A percentile compares a stretch with the other conserved stretches of the same genome.
These are phyloP conservation scores for Epicoccum sorghinum DNA, from an alignment of 2,329 filamentous ascomycete species.

Conservation along the genomic window DNA sequence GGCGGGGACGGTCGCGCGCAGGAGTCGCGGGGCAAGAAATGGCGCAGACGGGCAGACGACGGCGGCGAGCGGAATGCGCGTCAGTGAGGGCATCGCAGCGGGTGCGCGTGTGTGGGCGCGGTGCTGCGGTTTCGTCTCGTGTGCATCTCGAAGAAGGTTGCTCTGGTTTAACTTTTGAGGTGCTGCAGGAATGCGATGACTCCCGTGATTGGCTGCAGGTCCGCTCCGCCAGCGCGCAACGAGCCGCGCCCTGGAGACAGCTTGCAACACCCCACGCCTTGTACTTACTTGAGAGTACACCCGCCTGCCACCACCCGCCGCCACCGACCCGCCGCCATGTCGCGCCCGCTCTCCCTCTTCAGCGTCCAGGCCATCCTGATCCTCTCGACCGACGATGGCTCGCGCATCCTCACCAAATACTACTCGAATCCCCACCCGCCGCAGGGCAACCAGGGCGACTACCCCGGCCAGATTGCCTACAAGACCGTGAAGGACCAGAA, in stretches of 20 bases:
- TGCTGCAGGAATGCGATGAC: constrained; percentile 13
- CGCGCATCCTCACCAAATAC: constrained; percentile 93
- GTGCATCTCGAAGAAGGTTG: background rate
- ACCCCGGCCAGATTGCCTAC: constrained; percentile 77
- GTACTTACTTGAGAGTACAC: background rate
- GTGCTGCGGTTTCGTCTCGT: background rate
- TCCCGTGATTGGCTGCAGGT: constrained; percentile 35
- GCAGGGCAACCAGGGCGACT: constrained; percentile 64
- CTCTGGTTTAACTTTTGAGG: background rate
- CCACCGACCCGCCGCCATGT: constrained; percentile 55
- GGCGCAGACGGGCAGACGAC: constrained; percentile 44
- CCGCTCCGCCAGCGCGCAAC: constrained; percentile 24
- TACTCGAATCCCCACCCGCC: constrained; percentile 75
- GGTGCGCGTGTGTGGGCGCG: background rate
- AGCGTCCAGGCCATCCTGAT: constrained; percentile 59
- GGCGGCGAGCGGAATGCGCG: constrained; percentile 35
- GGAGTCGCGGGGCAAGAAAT: constrained; percentile 43
- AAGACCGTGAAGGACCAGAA: constrained; percentile 91
- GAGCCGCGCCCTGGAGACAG: constrained; percentile 30
- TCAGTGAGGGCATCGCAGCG: constrained; percentile 28
- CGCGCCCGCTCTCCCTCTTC: constrained; percentile 61
- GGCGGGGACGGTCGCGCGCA: constrained; percentile 24
- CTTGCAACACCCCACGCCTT: constrained; percentile 27
- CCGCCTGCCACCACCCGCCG: too few species aligned
- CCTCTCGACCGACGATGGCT: constrained; percentile 78